These are phyloP conservation scores for Rhodotorula toruloides DNA, from an alignment of 768 basidiomycete genomes.

Conservation along the genomic window DNA sequence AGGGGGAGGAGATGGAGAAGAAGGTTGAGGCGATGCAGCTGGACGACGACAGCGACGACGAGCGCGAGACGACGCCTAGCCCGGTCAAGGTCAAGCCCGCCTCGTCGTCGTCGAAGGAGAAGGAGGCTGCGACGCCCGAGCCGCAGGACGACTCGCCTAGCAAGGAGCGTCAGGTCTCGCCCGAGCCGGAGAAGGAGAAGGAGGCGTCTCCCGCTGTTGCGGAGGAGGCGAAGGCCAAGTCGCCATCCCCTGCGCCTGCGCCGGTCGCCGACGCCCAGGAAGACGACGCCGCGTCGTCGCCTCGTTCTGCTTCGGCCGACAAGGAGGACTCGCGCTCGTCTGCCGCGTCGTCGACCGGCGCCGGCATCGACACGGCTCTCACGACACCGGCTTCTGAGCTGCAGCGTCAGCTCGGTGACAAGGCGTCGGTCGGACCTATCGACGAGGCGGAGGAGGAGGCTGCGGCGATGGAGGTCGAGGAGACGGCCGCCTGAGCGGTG, in stretches of 20 bases:
- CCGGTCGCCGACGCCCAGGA: not conserved
- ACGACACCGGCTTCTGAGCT: conserved; percentile 16
- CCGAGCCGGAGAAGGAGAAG: not conserved
- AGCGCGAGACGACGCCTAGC: not conserved
- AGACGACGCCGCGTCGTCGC: not conserved
- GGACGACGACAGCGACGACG: too few species aligned
- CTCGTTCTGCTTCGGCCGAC: not conserved
- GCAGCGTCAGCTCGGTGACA: not conserved
- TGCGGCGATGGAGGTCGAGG: not conserved
- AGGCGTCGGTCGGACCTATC: too few species aligned
- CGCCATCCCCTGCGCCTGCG: not conserved
- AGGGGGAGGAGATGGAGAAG: too few species aligned
- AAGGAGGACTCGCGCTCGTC: not conserved
- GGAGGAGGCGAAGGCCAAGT: too few species aligned
- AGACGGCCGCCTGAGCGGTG: too few species aligned
- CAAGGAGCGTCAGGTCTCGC: not conserved
- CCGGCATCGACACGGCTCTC: not conserved
- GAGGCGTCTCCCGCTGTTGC: not conserved
- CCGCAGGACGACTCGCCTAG: not conserved
- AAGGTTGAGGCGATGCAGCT: too few species aligned
- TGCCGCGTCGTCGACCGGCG: not conserved
- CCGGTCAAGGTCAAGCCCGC: too few species aligned
- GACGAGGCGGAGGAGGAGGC: not conserved
- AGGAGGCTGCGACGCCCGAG: not conserved
- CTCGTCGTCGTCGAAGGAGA: not conserved